phyloP scores from a whole-genome alignment of 257 asterid genomes.

The Fraxinus quadrangulata region DNA sequence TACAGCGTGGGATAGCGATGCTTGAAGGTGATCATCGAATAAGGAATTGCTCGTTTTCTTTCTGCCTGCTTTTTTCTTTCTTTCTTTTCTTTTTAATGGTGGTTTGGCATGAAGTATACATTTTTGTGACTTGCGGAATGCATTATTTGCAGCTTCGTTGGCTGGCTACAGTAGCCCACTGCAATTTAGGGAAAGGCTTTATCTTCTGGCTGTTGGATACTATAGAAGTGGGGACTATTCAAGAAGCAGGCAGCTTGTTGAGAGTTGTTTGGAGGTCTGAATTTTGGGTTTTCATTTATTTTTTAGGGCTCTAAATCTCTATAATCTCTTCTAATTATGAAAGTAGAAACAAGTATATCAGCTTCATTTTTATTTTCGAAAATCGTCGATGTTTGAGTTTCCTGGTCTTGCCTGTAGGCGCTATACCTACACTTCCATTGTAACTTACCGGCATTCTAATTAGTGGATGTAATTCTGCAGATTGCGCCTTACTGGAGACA shows the following conservation, averaged over 20 bases:
- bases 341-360: not conserved
- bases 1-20: conserved; percentile 96
- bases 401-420: too few species aligned
- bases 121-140: conserved; percentile 21
- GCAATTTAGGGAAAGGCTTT: conserved; percentile 63
- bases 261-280: conserved; percentile 75
- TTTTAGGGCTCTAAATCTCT: not conserved
- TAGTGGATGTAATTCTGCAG: conserved; percentile 36
- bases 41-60: conserved; percentile 5
- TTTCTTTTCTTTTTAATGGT: not conserved
- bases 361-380: too few species aligned
- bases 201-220: conserved; percentile 84
- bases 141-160: conserved; percentile 64
- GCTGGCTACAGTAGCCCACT: conserved; percentile 48
- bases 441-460: not conserved
- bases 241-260: conserved; percentile 82
- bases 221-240: conserved; percentile 76
- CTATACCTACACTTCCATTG: too few species aligned
- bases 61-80: not conserved
- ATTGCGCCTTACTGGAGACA: conserved; percentile 89
- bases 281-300: not conserved
- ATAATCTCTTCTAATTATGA: not conserved
- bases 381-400: too few species aligned
- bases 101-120: conserved; percentile 8
- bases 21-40: conserved; percentile 65